A percentile compares a stretch with the other conserved stretches of the same genome.
Evolutionary conservation across 495 filamentous ascomycete genomes (phyloP).

Genomic region (Cryomyces minteri): DNA sequence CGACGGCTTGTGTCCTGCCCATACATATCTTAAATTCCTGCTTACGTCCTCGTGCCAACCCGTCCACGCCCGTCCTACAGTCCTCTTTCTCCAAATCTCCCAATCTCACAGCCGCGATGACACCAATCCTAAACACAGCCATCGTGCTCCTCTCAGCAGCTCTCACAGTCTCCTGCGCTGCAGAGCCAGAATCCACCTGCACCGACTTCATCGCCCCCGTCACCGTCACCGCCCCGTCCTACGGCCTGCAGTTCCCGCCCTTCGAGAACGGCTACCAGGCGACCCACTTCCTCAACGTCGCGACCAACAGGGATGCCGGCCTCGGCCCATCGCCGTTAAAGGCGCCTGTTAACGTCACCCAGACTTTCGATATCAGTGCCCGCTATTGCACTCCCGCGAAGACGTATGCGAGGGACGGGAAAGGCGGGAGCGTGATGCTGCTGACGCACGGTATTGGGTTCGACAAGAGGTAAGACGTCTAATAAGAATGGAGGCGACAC

Average conservation of each 20-base stretch:
- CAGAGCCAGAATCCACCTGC: neutral
- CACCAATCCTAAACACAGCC: no score
- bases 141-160: no score
- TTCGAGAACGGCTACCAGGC: conserved; percentile 5
- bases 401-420: neutral
- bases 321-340: neutral
- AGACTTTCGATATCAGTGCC: conserved; percentile 3
- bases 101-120: no score
- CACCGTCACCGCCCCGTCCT: neutral
- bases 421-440: conserved; percentile 1
- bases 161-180: no score
- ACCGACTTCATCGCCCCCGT: neutral
- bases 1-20: no score
- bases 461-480: neutral
- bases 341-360: neutral
- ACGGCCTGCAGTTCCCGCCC: neutral
- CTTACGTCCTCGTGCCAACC: no score
- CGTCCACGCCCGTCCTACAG: no score
- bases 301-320: conserved; percentile 1
- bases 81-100: no score
- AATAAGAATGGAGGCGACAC: neutral
- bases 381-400: conserved; percentile 1
- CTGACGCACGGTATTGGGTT: conserved; percentile 4
- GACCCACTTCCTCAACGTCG: neutral
- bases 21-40: no score